A percentile compares a stretch with the other conserved stretches of the same genome.
phyloP scores from a whole-genome alignment of 2,329 filamentous ascomycete species.

The Botryotinia convoluta region DNA sequence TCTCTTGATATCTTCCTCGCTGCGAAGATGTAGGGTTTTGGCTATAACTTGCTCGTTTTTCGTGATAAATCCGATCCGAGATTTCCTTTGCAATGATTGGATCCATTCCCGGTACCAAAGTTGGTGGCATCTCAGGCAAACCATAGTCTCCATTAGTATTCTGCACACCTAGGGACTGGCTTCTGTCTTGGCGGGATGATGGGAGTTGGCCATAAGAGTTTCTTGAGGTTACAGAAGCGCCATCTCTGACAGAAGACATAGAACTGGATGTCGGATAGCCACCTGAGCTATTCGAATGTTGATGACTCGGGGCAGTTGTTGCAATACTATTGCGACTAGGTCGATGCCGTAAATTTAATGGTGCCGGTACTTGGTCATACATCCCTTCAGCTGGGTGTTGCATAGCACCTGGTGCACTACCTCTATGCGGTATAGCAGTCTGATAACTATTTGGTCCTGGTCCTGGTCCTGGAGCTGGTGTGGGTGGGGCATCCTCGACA shows the following conservation, averaged over 20 bases:
- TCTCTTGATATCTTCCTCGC: conserved; percentile 41
- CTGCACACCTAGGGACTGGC: conserved; percentile 25
- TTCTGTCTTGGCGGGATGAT: conserved; percentile 27
- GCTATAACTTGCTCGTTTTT: conserved; percentile 50
- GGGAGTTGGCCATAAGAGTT: conserved; percentile 32
- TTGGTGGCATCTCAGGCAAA: conserved; percentile 51
- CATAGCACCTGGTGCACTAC: conserved; percentile 25
- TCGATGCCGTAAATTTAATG: conserved; percentile 34
- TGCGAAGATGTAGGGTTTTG: conserved; percentile 41
- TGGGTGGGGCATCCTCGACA: conserved; percentile 44
- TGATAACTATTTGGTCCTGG: conserved; percentile 18
- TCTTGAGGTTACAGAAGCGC: conserved; percentile 30
- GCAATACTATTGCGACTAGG: conserved; percentile 33
- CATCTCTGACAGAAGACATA: conserved; percentile 31
- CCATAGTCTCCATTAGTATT: conserved; percentile 39
- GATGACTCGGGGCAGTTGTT: conserved; percentile 26
- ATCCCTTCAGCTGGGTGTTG: conserved; percentile 28
- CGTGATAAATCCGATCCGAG: conserved; percentile 56
- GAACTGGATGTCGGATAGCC: conserved; percentile 32
- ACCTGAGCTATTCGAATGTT: conserved; percentile 32
- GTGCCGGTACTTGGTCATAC: conserved; percentile 37
- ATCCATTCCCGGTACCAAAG: conserved; percentile 61
- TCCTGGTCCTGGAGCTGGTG: conserved; percentile 27
- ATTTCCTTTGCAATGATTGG: conserved; percentile 55
- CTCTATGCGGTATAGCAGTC: conserved; percentile 25